Evolutionary conservation across 2,329 filamentous ascomycete genomes (phyloP), one percentile per base, ranked within the genome.

Genomic region (Fusarium abutilonis): DNA sequence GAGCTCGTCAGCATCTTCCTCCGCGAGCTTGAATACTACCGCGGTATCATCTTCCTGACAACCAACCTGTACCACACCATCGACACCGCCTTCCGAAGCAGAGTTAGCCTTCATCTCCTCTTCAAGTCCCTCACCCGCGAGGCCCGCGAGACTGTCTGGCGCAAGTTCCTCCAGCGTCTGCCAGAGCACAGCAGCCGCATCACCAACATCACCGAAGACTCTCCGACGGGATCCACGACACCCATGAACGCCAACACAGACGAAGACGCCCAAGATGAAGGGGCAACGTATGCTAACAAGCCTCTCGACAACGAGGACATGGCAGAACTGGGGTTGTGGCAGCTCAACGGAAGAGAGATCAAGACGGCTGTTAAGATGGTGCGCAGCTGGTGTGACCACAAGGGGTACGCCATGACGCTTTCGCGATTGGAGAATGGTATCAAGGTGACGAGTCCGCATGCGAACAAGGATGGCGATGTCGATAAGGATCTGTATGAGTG

Each of bases 341-440:
- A 73, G 54, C 73, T 80, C 52, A 82, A 82, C 42, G 80, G 77
- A 5, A 71, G 78, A 19, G 76, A 80, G 73, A 83, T 81, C 63
- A 82, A 82, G 69, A 80, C 76, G 52, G 77, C 76, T 9, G 73
- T 81, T 64, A 77, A 80, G 71, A 80, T 81, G 79, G 77, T 76
- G 1, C 71, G 72, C 46, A 75, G 70, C 17, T 81, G 79, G 79
- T 82, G 79, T 63, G 71, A 76, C 31, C 72, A 78, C 61, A 80
- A 82, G 70, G 72, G 71, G 8, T 78, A 80, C 43, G 67, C 68
- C 14, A 73, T 82, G 70, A 79, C 76, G 40, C 67, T 82, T 52
- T 64, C 72, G 14, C 73, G 76, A 34, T 44, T 82, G 50, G 80
- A 83, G 68, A 78, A 73, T 56, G 78, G 76, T 11, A 82, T 83